phyloP scores from a whole-genome alignment of 1,284 basidiomycete species.

The Inonotus hispidus region DNA sequence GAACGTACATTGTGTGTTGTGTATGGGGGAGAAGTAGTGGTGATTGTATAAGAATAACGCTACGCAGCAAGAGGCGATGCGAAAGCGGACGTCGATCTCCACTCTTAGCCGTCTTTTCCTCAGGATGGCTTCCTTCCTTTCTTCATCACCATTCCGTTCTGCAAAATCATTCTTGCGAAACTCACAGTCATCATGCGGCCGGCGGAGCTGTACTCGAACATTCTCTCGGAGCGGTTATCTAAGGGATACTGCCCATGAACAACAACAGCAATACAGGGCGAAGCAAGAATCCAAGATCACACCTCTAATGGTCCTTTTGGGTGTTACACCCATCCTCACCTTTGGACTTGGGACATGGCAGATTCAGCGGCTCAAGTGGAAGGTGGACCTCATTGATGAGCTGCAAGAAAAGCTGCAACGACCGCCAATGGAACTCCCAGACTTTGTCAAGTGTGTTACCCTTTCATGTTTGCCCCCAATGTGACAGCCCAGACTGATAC shows the following conservation, averaged over 20 bases:
- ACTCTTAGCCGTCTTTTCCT: not conserved
- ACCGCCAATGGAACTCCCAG: conserved; percentile 76
- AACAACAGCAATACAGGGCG: conserved; percentile 39
- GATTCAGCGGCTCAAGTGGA: conserved; percentile 89
- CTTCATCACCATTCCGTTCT: conserved; percentile 2
- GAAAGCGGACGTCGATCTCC: not conserved
- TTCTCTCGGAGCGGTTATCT: conserved; percentile 3
- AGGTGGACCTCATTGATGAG: conserved; percentile 90
- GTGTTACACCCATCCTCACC: conserved; percentile 85
- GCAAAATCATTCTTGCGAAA: not conserved
- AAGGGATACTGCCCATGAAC: conserved; percentile 2
- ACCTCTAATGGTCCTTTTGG: conserved; percentile 76
- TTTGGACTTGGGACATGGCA: conserved; percentile 96
- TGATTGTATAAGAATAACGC: not conserved
- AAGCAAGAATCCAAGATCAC: conserved; percentile 55
- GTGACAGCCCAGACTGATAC: conserved; percentile 14
- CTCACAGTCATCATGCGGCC: not conserved
- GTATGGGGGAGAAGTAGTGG: not conserved
- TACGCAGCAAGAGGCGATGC: conserved; percentile 1
- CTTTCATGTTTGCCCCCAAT: not conserved
- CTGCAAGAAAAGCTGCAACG: conserved; percentile 86
- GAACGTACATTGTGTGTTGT: conserved; percentile 10
- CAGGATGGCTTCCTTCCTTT: conserved; percentile 6
- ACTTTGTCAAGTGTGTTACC: conserved; percentile 76
- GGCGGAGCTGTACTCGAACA: not conserved